A percentile compares a stretch with the other conserved stretches of the same genome.
These are phyloP conservation scores for Calonectria naviculata DNA, from an alignment of 2,329 filamentous ascomycete species.

Conservation along the genomic window DNA sequence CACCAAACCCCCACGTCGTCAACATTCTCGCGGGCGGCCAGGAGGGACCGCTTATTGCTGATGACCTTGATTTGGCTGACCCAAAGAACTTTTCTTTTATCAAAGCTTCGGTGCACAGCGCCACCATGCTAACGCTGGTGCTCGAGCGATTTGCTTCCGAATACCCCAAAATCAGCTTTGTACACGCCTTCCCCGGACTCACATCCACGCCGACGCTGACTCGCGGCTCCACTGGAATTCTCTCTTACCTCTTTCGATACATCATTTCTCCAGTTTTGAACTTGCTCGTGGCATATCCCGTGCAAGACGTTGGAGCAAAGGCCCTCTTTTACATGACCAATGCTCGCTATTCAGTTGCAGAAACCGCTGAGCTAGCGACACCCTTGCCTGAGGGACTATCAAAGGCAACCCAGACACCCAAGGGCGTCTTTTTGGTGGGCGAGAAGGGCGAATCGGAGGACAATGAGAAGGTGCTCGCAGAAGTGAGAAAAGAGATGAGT, in stretches of 20 bases:
- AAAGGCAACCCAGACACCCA: background rate
- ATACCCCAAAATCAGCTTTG: slow-evolving; percentile 52
- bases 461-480: background rate
- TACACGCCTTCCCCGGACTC: slow-evolving; percentile 47
- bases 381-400: background rate
- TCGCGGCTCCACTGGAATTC: slow-evolving; percentile 33
- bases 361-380: background rate
- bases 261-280: slow-evolving; percentile 27
- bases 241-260: slow-evolving; percentile 23
- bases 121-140: slow-evolving; percentile 59
- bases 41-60: slow-evolving; percentile 57
- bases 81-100: slow-evolving; percentile 46
- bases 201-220: slow-evolving; percentile 35
- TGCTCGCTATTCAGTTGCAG: slow-evolving; percentile 28
- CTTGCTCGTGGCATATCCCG: slow-evolving; percentile 18
- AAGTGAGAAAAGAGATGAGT: background rate
- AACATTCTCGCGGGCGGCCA: slow-evolving; percentile 60
- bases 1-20: slow-evolving; percentile 56
- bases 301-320: slow-evolving; percentile 33
- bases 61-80: slow-evolving; percentile 57
- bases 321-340: slow-evolving; percentile 37
- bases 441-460: slow-evolving; percentile 3
- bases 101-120: slow-evolving; percentile 50
- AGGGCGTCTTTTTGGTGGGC: background rate
- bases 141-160: slow-evolving; percentile 59